Conservation (phyloP, 225 moss, liverwort and hornwort species). For the Sphagnum tenellum region DNA sequence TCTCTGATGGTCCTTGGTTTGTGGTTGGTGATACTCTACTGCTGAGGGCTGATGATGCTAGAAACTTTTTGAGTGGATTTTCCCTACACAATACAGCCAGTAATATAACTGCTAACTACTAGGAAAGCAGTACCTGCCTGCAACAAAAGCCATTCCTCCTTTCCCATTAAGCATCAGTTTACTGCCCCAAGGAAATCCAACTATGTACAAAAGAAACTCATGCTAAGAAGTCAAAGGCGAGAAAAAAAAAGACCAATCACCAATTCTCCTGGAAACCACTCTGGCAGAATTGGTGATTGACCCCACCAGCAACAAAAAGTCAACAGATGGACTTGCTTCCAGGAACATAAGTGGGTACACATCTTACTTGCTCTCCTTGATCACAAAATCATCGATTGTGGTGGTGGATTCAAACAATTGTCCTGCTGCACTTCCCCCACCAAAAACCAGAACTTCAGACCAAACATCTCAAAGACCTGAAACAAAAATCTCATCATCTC, state of each 20-base stretch:
- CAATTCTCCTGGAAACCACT: too few species aligned
- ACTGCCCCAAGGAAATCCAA: background rate
- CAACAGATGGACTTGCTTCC: too few species aligned
- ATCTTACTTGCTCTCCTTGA: constrained; percentile 49
- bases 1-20: constrained; percentile 24
- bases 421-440: constrained; percentile 12
- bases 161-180: background rate
- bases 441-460: background rate
- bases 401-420: constrained; percentile 29
- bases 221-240: background rate
- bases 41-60: constrained; percentile 29
- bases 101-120: background rate
- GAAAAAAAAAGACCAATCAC: background rate
- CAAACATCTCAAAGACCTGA: background rate
- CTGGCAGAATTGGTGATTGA: too few species aligned
- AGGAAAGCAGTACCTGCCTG: background rate
- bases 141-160: background rate
- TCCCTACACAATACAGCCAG: constrained; percentile 15
- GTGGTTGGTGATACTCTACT: constrained; percentile 18
- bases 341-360: too few species aligned
- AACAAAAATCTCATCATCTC: background rate
- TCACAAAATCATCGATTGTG: constrained; percentile 32
- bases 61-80: constrained; percentile 27
- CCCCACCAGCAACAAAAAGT: too few species aligned
- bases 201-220: background rate